A percentile compares a stretch with the other conserved stretches of the same genome.
These are phyloP conservation scores for Gastrodia elata DNA, from an alignment of 106 monocot species.

Conservation along the genomic window DNA sequence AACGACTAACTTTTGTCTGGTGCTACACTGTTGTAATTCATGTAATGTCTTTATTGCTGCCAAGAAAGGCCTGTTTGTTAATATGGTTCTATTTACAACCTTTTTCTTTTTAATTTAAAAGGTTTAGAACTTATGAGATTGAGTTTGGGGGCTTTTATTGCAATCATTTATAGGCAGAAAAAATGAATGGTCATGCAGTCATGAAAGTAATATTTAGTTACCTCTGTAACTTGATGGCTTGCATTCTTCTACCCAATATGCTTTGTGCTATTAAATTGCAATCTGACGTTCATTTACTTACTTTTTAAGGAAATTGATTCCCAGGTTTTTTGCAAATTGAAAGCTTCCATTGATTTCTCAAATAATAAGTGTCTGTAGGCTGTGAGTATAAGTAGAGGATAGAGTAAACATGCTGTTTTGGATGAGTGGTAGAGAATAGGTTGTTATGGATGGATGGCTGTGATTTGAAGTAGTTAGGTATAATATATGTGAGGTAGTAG, in stretches of 20 bases:
- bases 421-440: too few species aligned
- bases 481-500: too few species aligned
- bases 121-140: not conserved
- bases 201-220: not conserved
- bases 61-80: too few species aligned
- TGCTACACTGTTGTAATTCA: too few species aligned
- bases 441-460: too few species aligned
- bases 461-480: too few species aligned
- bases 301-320: too few species aligned
- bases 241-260: not conserved
- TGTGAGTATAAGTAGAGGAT: too few species aligned
- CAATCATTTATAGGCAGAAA: not conserved
- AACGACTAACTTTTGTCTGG: too few species aligned
- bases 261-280: not conserved
- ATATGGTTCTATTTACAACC: not conserved
- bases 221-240: not conserved
- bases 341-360: not conserved
- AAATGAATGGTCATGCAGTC: not conserved
- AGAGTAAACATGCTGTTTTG: too few species aligned
- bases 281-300: not conserved
- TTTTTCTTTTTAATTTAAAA: not conserved
- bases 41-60: too few species aligned
- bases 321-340: not conserved
- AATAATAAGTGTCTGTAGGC: not conserved
- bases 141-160: not conserved